These are phyloP conservation scores for Leccinellum luteum DNA, from an alignment of 768 basidiomycete genomes.

Conservation along the genomic window DNA sequence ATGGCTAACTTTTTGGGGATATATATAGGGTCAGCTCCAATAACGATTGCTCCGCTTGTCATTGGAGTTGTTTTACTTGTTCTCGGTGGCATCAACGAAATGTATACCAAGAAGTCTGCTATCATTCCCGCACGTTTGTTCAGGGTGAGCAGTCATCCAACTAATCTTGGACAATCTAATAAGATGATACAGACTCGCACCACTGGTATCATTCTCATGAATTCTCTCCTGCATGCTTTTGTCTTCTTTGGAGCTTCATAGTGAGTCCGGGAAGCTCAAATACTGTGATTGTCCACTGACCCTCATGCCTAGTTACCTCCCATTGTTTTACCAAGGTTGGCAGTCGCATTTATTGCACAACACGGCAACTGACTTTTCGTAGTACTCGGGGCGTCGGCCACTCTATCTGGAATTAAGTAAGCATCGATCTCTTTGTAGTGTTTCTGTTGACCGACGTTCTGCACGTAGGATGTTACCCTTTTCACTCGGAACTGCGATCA, in stretches of 20 bases:
- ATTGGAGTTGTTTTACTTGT: conserved; percentile 57
- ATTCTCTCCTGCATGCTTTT: conserved; percentile 60
- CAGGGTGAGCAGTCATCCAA: conserved; percentile 40
- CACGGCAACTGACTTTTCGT: conserved; percentile 7
- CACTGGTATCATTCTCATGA: conserved; percentile 56
- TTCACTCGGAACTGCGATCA: conserved; percentile 56
- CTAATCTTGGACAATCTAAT: background rate
- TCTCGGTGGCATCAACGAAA: conserved; percentile 54
- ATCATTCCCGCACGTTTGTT: conserved; percentile 76
- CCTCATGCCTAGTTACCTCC: conserved; percentile 47
- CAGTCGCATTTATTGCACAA: background rate
- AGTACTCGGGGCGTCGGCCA: conserved; percentile 72
- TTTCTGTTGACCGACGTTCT: background rate
- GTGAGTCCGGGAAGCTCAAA: conserved; percentile 12
- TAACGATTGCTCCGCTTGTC: conserved; percentile 61
- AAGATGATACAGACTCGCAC: conserved; percentile 59
- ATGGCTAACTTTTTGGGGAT: background rate
- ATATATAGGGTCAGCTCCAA: conserved; percentile 49
- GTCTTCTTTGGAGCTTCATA: conserved; percentile 52
- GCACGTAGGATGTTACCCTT: conserved; percentile 65
- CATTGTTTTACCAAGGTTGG: conserved; percentile 65
- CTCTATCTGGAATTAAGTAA: conserved; percentile 64
- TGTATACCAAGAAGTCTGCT: conserved; percentile 59
- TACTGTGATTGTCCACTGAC: background rate
- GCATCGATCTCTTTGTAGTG: background rate